Base-by-base conservation (phyloP, 208 protist species). In the Trypanosoma brucei region DNA sequence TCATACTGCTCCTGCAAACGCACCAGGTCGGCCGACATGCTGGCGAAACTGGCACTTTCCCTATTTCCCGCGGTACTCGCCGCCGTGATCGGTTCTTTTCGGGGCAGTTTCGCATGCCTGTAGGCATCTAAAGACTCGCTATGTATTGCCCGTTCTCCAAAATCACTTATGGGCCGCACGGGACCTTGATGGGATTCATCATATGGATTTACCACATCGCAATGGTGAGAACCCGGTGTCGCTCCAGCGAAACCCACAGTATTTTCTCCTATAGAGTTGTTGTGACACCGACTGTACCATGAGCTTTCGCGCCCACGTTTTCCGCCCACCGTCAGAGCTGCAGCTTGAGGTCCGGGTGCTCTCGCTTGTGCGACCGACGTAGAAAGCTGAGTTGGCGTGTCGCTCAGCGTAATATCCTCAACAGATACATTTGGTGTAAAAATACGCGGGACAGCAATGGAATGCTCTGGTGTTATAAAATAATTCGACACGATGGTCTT, bases 1-100 rank as follows among this genome's bases (percentile, higher is more conserved):
- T 70, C 56, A 46, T 63, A 63, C 49, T 70, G 65, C 34, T 62
- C 55, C 49, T 42, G 65, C 49, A 70, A 8, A 7, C 13, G 48
- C 39, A 38, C 22, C 35, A 70, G 6, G 22, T 63, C 65, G 1
- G 44, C 31, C 7, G 2, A 30, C 8, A 51, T 11, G 2, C 3
- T 1, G 54, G 30, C 35, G 31, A 22, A n/a, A 0, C 8, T 3
- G 8, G 49, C 14, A 14, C 3, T 51, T 3, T 67, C 52, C n/a
- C 56, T 40, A 37, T 14, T 6, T 31, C 2, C 1, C 11, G 39
- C 49, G 30, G 49, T 49, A 30, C 7, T 35, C 3, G 45, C 11
- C 33, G n/a, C 31, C 22, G 22, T 22, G 3, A 70, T 9, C 2
- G 65, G 56, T 35, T 70, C 65, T 40, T 62, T 55, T 3, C 65